Conservation (phyloP, 257 asterid genomes). For the Rauvolfia tetraphylla region DNA sequence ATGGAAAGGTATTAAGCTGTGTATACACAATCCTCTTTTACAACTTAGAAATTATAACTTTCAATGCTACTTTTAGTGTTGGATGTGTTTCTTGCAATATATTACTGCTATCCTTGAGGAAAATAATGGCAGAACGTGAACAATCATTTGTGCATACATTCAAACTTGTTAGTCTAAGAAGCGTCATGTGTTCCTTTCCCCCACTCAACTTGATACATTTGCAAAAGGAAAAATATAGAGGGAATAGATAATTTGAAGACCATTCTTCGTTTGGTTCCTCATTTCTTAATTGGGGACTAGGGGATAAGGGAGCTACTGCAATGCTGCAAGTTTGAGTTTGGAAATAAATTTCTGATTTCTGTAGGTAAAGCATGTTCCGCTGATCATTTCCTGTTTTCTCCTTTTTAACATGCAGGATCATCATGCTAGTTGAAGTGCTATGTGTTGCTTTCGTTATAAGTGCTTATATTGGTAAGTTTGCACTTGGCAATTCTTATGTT, state of each 20-base stretch:
- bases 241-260: not conserved
- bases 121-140: not conserved
- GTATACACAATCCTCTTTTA: not conserved
- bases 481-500: constrained; percentile 8
- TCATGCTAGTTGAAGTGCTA: constrained; percentile 79
- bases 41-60: not conserved
- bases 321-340: not conserved
- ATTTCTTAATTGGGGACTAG: not conserved
- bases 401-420: constrained; percentile 61
- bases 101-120: not conserved
- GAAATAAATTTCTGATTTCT: not conserved
- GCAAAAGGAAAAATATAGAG: not conserved
- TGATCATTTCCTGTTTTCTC: constrained; percentile 30
- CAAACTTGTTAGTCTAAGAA: not conserved
- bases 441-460: constrained; percentile 87
- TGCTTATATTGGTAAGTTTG: constrained; percentile 73
- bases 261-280: not conserved
- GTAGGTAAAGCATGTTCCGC: not conserved
- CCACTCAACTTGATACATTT: not conserved
- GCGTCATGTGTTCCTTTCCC: not conserved
- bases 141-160: not conserved
- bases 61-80: not conserved
- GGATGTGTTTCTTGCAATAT: not conserved
- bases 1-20: not conserved
- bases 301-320: not conserved